These are phyloP conservation scores for Pyricularia sp. DNA, from an alignment of 2,329 filamentous ascomycete genomes.

Conservation along the genomic window DNA sequence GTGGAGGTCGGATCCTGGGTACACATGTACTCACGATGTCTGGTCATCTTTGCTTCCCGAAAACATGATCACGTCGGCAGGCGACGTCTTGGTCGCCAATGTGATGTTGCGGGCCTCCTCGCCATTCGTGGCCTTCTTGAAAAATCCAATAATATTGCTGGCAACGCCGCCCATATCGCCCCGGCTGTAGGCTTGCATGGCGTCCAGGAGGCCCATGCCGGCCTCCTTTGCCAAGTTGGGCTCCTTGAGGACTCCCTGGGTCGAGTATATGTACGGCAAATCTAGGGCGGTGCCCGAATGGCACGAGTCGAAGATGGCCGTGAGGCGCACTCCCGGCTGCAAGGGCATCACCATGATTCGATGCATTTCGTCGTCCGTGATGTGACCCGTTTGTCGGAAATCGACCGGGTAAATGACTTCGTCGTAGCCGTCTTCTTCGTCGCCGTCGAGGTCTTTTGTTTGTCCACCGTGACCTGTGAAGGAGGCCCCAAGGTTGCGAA, in stretches of 20 bases:
- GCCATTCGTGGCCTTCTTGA: conserved; percentile 79
- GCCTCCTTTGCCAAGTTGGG: conserved; percentile 57
- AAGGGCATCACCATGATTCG: conserved; percentile 52
- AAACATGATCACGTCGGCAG: conserved; percentile 95
- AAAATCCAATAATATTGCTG: conserved; percentile 64
- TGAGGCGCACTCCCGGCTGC: conserved; percentile 42
- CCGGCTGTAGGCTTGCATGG: conserved; percentile 43
- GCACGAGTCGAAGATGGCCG: conserved; percentile 52
- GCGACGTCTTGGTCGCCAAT: conserved; percentile 78
- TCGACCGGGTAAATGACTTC: conserved; percentile 78
- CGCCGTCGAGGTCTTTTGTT: conserved; percentile 64
- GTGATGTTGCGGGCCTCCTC: conserved; percentile 71
- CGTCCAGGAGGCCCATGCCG: conserved; percentile 48
- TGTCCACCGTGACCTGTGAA: conserved; percentile 62
- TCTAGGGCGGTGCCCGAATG: conserved; percentile 55
- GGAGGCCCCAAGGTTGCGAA: neutral
- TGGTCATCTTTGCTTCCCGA: conserved; percentile 94
- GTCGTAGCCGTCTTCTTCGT: conserved; percentile 71
- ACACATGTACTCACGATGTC: conserved; percentile 57
- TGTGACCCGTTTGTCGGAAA: conserved; percentile 66
- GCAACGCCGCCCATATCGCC: conserved; percentile 78
- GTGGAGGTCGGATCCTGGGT: neutral
- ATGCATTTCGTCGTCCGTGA: conserved; percentile 76
- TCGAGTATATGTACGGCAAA: conserved; percentile 56
- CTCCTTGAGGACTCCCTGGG: conserved; percentile 55